Conservation (phyloP, 306 rosid genomes). For the Elaeagnus macrophylla region DNA sequence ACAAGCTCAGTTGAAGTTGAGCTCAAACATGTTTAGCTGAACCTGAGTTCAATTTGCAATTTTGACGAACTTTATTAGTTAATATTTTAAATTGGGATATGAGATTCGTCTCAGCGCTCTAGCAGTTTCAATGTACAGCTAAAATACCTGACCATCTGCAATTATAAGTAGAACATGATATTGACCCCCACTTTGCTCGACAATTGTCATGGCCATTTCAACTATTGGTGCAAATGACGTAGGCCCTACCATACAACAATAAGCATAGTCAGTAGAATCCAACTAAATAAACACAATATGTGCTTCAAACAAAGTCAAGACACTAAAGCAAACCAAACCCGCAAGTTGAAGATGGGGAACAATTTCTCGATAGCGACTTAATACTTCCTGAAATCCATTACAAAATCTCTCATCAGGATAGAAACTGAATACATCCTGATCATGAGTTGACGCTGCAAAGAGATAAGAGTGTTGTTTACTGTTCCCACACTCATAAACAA, state of each 20-base stretch:
- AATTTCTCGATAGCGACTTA: slow-evolving; percentile 64
- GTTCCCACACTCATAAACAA: slow-evolving; percentile 9
- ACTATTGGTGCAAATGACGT: slow-evolving; percentile 87
- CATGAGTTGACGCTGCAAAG: slow-evolving; percentile 81
- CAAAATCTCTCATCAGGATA: slow-evolving; percentile 62
- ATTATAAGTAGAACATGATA: slow-evolving; percentile 55
- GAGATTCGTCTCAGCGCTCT: too few species aligned
- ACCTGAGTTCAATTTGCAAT: too few species aligned
- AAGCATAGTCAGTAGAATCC: slow-evolving; percentile 3
- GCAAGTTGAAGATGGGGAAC: slow-evolving; percentile 75
- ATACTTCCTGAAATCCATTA: slow-evolving; percentile 90
- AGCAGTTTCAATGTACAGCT: slow-evolving; percentile 3
- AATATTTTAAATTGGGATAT: too few species aligned
- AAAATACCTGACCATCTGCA: slow-evolving; percentile 95
- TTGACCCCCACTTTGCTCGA: slow-evolving; percentile 84
- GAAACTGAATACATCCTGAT: slow-evolving; percentile 85
- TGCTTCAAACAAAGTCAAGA: slow-evolving; percentile 11
- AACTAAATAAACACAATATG: slow-evolving; percentile 1
- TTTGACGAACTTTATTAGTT: too few species aligned
- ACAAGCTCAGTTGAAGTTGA: too few species aligned
- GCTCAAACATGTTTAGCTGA: too few species aligned
- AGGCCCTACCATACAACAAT: slow-evolving; percentile 53
- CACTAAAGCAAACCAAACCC: slow-evolving; percentile 34
- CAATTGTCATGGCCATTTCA: slow-evolving; percentile 95
- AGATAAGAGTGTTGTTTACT: slow-evolving; percentile 16